Conservation (phyloP, 2,329 filamentous ascomycete genomes). For the Chrysoporthe austroafricana region DNA sequence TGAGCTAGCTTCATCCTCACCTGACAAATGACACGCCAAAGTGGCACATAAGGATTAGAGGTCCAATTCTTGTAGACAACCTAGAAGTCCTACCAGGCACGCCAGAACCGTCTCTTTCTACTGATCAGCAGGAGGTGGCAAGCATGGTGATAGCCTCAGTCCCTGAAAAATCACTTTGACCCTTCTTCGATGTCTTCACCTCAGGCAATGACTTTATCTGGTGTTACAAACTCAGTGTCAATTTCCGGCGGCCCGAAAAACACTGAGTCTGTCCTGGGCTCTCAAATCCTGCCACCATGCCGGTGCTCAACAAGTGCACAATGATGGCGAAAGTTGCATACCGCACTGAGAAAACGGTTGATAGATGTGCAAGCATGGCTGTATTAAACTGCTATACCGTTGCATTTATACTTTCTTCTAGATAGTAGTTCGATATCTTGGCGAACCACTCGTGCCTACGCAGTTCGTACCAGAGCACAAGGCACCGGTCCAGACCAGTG, state of each 20-base stretch:
- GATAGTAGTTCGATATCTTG: not conserved
- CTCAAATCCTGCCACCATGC: too few relatives aligned
- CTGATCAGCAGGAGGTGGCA: too few relatives aligned
- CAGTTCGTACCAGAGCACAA: not conserved
- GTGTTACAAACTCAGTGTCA: too few relatives aligned
- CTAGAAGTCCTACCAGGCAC: too few relatives aligned
- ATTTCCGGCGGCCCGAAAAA: too few relatives aligned
- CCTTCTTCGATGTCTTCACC: too few relatives aligned
- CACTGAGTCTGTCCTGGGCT: too few relatives aligned
- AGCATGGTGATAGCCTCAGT: too few relatives aligned
- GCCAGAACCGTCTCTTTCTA: too few relatives aligned
- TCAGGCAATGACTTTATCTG: too few relatives aligned
- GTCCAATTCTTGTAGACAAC: not conserved
- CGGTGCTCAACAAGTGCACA: not conserved
- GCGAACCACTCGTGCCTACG: not conserved
- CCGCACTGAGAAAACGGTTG: not conserved
- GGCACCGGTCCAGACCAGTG: not conserved
- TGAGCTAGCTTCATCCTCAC: not conserved
- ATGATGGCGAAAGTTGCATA: not conserved
- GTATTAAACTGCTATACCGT: not conserved
- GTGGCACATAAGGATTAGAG: not conserved
- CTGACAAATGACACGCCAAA: not conserved
- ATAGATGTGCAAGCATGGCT: not conserved
- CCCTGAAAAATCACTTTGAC: too few relatives aligned
- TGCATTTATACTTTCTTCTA: not conserved